Percentiles rank a stretch among this genome's conserved stretches.
phyloP scores from a whole-genome alignment of 2,329 filamentous ascomycete species.

The Colletotrichum zoysiae region DNA sequence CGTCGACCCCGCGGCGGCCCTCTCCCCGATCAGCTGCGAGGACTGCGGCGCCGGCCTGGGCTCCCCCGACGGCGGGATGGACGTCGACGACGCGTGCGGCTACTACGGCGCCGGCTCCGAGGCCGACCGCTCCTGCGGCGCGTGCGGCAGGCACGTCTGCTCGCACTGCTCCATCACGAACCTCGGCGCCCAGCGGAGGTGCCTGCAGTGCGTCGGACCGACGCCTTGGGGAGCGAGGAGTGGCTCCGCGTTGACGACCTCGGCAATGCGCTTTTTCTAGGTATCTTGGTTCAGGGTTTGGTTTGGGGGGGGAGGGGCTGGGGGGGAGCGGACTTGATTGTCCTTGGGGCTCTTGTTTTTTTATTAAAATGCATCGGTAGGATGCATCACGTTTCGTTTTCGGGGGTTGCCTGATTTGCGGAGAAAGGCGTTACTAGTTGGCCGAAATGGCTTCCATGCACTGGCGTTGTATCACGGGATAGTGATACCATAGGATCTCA shows the following conservation, averaged over 20 bases:
- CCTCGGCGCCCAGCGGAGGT: constrained; percentile 65
- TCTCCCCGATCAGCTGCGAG: constrained; percentile 59
- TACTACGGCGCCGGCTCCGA: constrained; percentile 43
- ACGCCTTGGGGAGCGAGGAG: constrained; percentile 44
- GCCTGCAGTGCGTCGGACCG: constrained; percentile 64
- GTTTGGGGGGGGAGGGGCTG: background rate
- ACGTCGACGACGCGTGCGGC: constrained; percentile 50
- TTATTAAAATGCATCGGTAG: background rate
- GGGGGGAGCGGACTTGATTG: fast-evolving
- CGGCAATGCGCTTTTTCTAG: constrained; percentile 12
- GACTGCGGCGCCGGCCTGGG: constrained; percentile 61
- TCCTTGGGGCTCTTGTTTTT: background rate
- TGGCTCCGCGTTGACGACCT: constrained; percentile 42
- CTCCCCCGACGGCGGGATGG: constrained; percentile 48
- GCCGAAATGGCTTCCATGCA: background rate
- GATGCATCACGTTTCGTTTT: background rate
- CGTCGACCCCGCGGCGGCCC: constrained; percentile 71
- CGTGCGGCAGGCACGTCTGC: constrained; percentile 69
- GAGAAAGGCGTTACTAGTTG: background rate
- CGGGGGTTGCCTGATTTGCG: constrained; percentile 42
- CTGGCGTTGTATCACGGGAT: constrained; percentile 21
- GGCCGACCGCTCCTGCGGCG: constrained; percentile 56
- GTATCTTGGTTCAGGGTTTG: background rate
- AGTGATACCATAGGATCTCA: constrained; percentile 20
- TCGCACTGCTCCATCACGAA: constrained; percentile 71